These are phyloP conservation scores for Rhizopogon vinicolor DNA, from an alignment of 768 basidiomycete genomes.

Conservation along the genomic window DNA sequence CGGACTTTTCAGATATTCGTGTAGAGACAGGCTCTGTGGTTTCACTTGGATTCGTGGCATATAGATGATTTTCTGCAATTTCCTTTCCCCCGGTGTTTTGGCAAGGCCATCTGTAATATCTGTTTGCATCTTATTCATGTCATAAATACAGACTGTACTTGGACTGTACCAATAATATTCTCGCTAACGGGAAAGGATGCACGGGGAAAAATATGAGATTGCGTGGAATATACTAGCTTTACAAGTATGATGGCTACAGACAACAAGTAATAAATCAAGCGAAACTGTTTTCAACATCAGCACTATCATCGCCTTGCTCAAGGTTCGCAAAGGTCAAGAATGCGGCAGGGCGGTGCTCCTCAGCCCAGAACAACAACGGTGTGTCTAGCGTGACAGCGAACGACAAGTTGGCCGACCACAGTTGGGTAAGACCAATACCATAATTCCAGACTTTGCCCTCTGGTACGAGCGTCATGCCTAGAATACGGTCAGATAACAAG, in stretches of 20 bases:
- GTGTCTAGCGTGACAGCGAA: slow-evolving; percentile 88
- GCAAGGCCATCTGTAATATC: too few relatives aligned
- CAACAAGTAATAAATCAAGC: slow-evolving; percentile 43
- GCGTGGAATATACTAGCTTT: neutral
- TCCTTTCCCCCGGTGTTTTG: neutral
- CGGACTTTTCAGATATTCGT: slow-evolving; percentile 16
- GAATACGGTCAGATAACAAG: slow-evolving; percentile 88
- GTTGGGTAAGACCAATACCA: slow-evolving; percentile 87
- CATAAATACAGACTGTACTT: too few relatives aligned
- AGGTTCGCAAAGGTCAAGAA: slow-evolving; percentile 93
- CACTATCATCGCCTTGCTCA: slow-evolving; percentile 88
- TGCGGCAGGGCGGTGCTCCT: slow-evolving; percentile 90
- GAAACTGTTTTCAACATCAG: slow-evolving; percentile 94
- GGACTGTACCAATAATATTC: too few relatives aligned
- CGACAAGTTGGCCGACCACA: slow-evolving; percentile 79
- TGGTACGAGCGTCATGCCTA: slow-evolving; percentile 93
- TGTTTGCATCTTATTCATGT: neutral
- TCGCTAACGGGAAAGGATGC: neutral
- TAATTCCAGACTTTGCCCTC: slow-evolving; percentile 98
- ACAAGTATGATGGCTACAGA: slow-evolving; percentile 2
- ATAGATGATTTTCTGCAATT: slow-evolving; percentile 24
- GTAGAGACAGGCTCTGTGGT: slow-evolving; percentile 37
- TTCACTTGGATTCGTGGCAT: slow-evolving; percentile 45
- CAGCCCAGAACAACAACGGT: slow-evolving; percentile 94
- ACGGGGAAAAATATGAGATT: neutral